Evolutionary conservation across 2,329 filamentous ascomycete species (phyloP), one percentile per base, ranked within the genome.

Genomic region (Stemphylium beticola): DNA sequence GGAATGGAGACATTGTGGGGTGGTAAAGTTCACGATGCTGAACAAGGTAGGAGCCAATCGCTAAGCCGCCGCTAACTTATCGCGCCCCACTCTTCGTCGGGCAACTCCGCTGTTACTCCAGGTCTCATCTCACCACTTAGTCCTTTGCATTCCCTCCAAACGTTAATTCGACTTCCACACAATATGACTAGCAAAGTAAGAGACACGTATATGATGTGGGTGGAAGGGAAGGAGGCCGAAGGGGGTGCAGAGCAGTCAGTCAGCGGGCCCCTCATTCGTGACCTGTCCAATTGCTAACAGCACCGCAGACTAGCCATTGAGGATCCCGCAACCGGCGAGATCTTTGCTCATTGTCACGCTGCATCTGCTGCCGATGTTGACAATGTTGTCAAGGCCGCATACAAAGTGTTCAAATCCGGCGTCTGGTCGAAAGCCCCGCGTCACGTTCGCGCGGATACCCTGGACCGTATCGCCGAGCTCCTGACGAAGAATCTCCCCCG

Each of bases 401-500:
- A 84, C 47, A 60, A 63, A 9, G 69, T 74, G 20, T 86, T 84
- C 75, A 73, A 77, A 40, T 76, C 76, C 0, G 84, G 85, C 15
- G 51, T 77, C 32, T 88, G 85, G 85, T 85, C 86, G 2, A 80
- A 76, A 47, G 78, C 80, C 2, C 77, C 86, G 2, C 79, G 83
- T 14, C 82, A 87, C 44, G 66, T 77, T 9, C 84, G 87, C 18
- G 88, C 86, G 53, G 80, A 84, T 17, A 83, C 88, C 7, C 79
- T 90, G 11, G 85, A 88, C 47, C 82, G 77, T 47, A 82, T 84
- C 8, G 86, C 87, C 0, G 68, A 72, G 1, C 77, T 87, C 0
- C 78, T 90, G 3, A 77, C 79, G 1, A 68, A 71, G 0, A 76
- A 80, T 7, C 77, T 91, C 1, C 79, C 83, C 0, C 71, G 76